Base-by-base conservation (phyloP, 192 early-diverging fungal genomes). In the Phlyctochytrium arcticum region DNA sequence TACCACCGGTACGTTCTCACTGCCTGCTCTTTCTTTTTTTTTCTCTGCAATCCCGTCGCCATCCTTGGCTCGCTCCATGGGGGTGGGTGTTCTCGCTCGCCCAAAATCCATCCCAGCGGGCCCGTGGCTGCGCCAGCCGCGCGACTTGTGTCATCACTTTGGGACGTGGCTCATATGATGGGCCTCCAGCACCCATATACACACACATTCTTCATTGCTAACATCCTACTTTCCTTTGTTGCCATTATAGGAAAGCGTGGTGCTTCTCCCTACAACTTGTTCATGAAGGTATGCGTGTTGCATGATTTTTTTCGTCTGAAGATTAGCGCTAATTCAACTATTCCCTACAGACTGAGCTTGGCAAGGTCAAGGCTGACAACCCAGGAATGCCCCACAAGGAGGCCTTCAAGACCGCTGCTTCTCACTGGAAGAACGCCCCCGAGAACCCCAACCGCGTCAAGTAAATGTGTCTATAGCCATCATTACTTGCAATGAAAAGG, bases 311-410 rank as follows among this genome's bases (percentile, higher is more conserved):
- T n/a, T n/a, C n/a, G n/a, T n/a, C n/a, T n/a, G n/a, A n/a, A n/a
- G n/a, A n/a, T n/a, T n/a, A n/a, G n/a, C n/a, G n/a, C n/a, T n/a
- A n/a, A n/a, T n/a, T n/a, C n/a, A n/a, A n/a, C n/a, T n/a, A n/a
- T n/a, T 34, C n/a, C 34, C 8, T 31, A n/a, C 24, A 64, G 72
- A 75, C 71, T 6, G 75, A 77, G 56, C 60, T 77, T 23, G 57
- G 57, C 32, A 48, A 62, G 35, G 73, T 77, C 61, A 77, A 77
- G 59, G 58, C 29, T 8, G 61, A 60, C 12, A 61, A 77, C 53
- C 73, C 76, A 21, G 30, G 24, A 24, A 63, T 77, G 23, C 51
- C 63, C 17, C 76, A 77, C 76, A 77, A 76, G 67, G 76, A 74
- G 7, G 76, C 76, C 12, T 77, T 77, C 66, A 77, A 76, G 63